These are phyloP conservation scores for Stephania japonica DNA, from an alignment of 164 flowering plant species.

Conservation along the genomic window DNA sequence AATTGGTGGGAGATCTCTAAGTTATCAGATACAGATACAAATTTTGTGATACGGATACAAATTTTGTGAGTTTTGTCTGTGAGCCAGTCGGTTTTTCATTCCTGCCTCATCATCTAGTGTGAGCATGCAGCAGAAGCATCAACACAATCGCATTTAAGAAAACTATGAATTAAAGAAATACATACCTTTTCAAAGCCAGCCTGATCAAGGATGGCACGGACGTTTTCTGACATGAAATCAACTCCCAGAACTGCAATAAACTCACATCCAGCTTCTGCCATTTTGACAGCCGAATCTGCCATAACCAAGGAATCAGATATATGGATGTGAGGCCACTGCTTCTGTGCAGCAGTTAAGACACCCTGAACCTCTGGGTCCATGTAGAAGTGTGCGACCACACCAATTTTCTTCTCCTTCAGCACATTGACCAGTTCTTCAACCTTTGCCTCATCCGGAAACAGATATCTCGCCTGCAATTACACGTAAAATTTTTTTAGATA, in stretches of 20 bases:
- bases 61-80: too few relatives aligned
- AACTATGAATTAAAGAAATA: slow-evolving; percentile 2
- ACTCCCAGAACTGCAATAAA: slow-evolving; percentile 86
- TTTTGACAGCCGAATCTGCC: slow-evolving; percentile 93
- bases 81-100: too few relatives aligned
- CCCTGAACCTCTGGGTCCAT: slow-evolving; percentile 99
- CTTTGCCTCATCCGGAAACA: slow-evolving; percentile 70
- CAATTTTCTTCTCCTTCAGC: slow-evolving; percentile 83
- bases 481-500: slow-evolving; percentile 26
- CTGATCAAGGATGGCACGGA: slow-evolving; percentile 96
- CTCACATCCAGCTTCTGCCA: slow-evolving; percentile 88
- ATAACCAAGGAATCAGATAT: slow-evolving; percentile 95
- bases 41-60: too few relatives aligned
- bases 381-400: slow-evolving; percentile 93
- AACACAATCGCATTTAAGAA: not conserved
- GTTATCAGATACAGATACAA: too few relatives aligned
- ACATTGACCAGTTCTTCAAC: slow-evolving; percentile 70
- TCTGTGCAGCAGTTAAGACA: slow-evolving; percentile 82
- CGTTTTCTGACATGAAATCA: slow-evolving; percentile 98
- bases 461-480: slow-evolving; percentile 70
- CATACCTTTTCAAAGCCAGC: slow-evolving; percentile 81
- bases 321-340: slow-evolving; percentile 88
- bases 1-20: too few relatives aligned
- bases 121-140: too few relatives aligned
- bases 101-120: too few relatives aligned